These are phyloP conservation scores for Solanum habrochaites DNA, from an alignment of 257 asterid genomes.

Conservation along the genomic window DNA sequence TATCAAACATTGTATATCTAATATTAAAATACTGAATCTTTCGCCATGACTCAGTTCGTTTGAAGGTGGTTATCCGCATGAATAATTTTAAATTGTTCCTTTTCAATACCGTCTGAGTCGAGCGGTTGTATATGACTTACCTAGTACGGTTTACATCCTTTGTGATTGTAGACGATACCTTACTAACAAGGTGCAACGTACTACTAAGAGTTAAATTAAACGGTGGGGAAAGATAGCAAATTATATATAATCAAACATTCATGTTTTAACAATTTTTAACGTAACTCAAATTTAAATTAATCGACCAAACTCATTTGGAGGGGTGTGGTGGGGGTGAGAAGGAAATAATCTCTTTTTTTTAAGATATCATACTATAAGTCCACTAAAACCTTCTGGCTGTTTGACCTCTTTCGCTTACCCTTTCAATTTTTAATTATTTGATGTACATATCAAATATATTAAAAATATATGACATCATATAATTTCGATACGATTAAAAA, in stretches of 20 bases:
- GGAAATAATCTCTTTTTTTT: background rate
- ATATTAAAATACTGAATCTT: too few species aligned
- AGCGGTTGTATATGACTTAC: accelerated
- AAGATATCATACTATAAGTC: background rate
- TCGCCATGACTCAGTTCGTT: too few species aligned
- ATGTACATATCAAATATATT: background rate
- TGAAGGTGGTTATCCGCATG: too few species aligned
- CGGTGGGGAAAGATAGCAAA: too few species aligned
- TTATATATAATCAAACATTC: background rate
- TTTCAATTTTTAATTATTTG: background rate
- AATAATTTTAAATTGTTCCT: too few species aligned
- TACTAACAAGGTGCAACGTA: background rate
- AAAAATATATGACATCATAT: background rate
- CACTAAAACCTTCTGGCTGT: background rate
- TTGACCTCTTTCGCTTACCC: background rate
- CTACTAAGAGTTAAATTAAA: background rate
- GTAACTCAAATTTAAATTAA: too few species aligned
- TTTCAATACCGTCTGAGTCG: background rate
- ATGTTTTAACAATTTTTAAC: too few species aligned
- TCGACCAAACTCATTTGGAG: background rate
- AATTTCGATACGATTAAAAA: too few species aligned
- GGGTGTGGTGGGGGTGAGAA: too few species aligned
- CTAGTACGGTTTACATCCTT: background rate
- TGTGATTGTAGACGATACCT: background rate
- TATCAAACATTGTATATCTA: background rate